Base-by-base conservation (phyloP, 495 filamentous ascomycete genomes). In the Tuber calosporum region DNA sequence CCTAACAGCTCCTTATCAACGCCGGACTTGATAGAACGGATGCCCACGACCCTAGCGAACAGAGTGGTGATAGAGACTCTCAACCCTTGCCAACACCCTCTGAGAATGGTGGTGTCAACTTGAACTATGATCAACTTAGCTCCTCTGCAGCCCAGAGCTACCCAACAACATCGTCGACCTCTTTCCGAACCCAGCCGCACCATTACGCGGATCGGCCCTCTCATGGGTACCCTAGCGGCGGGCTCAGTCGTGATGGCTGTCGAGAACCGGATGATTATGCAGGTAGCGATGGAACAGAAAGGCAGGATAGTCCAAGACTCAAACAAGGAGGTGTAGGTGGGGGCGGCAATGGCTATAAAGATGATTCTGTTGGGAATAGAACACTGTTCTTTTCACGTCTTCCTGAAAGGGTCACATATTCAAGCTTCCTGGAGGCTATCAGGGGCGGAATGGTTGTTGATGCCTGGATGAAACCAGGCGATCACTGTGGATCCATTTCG, bases 371-470 rank as follows among this genome's bases (percentile, higher is more conserved):
- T 19, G 74, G 74, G 20, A 76, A 76, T 70, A 79, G 91, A 66
- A 92, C 92, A 0, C 73, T 94, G 36, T 82, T 87, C 43, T 83
- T 93, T 41, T 83, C 84, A 68, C 89, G 89, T 71, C 85, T 94
- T 5, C 85, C 89, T 1, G 87, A 91, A n/a, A 84, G 84, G 1
- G 85, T 85, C 58, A 90, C 88, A 1, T 88, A 92, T 75, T 84
- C 84, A 66, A 91, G 94, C 75, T 85, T 94, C 71, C 85, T 88
- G 3, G 84, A 85, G n/a, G 84, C 85, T 48, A 84, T 94, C 34
- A 86, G 88, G 58, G 92, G 92, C 9, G 92, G 92, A 0, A 84
- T 86, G 76, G 81, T 96, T 8, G 80, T 93, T 11, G 89, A 93
- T 78, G 84, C 93, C 48, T 91, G 87, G 76, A 78, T 93, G 62